phyloP scores from a whole-genome alignment of 179 eudicot genomes.

The Gypsophila paniculata region DNA sequence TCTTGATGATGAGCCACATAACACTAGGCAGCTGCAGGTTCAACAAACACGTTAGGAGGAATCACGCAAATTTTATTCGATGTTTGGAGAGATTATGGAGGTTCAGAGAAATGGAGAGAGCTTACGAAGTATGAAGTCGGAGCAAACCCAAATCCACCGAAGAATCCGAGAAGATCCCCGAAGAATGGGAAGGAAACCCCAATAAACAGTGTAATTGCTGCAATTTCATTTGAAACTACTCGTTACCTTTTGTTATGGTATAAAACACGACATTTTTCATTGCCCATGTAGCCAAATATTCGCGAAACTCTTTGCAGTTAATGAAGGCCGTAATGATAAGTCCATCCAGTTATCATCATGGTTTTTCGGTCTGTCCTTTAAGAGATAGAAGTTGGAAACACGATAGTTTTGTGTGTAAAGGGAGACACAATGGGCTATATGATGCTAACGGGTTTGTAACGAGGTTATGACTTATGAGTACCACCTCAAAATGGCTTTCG shows the following conservation, averaged over 20 bases:
- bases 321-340: too few species aligned
- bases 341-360: too few species aligned
- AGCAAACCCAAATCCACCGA: slow-evolving; percentile 42
- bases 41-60: neutral
- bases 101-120: neutral
- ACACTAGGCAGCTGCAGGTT: slow-evolving; percentile 74
- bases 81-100: neutral
- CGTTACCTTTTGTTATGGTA: neutral
- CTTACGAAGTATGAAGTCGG: slow-evolving; percentile 73
- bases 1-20: slow-evolving; percentile 77
- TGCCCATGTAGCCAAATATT: too few species aligned
- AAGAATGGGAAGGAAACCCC: slow-evolving; percentile 96
- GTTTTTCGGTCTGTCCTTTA: too few species aligned
- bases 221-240: slow-evolving; percentile 16
- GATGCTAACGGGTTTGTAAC: too few species aligned
- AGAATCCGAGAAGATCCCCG: slow-evolving; percentile 62
- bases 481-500: too few species aligned
- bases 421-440: too few species aligned
- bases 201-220: slow-evolving; percentile 72
- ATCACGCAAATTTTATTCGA: neutral
- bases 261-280: neutral
- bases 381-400: too few species aligned
- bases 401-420: too few species aligned
- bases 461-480: too few species aligned
- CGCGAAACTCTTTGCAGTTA: too few species aligned